These are phyloP conservation scores for Phialemoniopsis sp. DNA, from an alignment of 2,329 filamentous ascomycete species.

Conservation along the genomic window DNA sequence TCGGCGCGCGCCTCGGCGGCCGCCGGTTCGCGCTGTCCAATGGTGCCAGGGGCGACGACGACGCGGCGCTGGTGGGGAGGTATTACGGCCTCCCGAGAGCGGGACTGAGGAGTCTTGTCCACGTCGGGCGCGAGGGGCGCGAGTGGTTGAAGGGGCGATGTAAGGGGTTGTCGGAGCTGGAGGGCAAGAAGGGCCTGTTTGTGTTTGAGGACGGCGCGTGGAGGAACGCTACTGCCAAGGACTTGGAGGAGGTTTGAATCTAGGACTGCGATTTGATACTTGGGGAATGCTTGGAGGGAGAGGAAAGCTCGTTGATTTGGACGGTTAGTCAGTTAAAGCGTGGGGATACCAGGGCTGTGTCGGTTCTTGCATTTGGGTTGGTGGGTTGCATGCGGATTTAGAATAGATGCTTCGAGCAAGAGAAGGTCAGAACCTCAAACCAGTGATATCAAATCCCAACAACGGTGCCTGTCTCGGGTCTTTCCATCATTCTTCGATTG, in stretches of 20 bases:
- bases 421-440: too few relatives aligned
- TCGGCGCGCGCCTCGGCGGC: constrained; percentile 68
- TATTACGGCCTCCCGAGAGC: constrained; percentile 18
- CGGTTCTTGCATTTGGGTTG: too few relatives aligned
- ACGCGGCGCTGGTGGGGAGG: constrained; percentile 7
- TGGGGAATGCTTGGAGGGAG: constrained; percentile 5
- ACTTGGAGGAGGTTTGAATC: constrained; percentile 7
- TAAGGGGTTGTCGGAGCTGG: constrained; percentile 12
- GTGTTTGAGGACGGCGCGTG: constrained; percentile 13
- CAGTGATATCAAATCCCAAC: too few relatives aligned
- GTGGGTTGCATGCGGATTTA: too few relatives aligned
- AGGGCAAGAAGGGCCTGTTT: constrained; percentile 9
- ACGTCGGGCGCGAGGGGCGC: constrained; percentile 4
- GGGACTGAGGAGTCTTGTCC: constrained; percentile 17
- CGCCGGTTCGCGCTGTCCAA: constrained; percentile 25
- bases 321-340: too few relatives aligned
- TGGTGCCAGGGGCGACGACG: constrained; percentile 5
- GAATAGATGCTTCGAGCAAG: too few relatives aligned
- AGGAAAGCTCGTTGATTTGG: too few relatives aligned
- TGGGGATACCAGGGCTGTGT: constrained; percentile 7
- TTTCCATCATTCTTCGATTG: too few relatives aligned
- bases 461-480: too few relatives aligned
- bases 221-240: constrained; percentile 10
- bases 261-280: not conserved
- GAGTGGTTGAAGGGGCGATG: constrained; percentile 15